Conservation (phyloP, 2,329 filamentous ascomycete genomes). For the Aspergillus hiratsukae region DNA sequence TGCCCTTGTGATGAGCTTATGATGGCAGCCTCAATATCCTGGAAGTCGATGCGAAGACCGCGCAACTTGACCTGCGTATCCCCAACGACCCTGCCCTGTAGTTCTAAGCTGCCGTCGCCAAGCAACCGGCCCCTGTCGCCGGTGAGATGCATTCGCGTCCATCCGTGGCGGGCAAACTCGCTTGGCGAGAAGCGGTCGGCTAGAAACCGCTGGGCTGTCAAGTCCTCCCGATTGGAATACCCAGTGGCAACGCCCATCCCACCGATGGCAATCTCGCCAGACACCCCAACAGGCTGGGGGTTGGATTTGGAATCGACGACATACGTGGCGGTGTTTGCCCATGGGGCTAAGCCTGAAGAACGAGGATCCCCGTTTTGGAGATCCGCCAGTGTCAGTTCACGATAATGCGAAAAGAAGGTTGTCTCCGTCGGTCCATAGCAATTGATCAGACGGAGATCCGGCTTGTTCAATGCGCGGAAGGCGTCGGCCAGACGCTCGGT, state of each 20-base stretch:
- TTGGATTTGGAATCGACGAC: constrained; percentile 34
- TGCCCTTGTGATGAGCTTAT: constrained; percentile 14
- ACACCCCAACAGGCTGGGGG: constrained; percentile 36
- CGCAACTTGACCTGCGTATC: constrained; percentile 19
- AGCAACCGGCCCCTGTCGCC: constrained; percentile 15
- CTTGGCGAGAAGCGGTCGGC: constrained; percentile 3
- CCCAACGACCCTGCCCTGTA: constrained; percentile 15
- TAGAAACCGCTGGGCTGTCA: constrained; percentile 7
- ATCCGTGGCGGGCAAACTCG: background rate
- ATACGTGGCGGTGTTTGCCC: constrained; percentile 16
- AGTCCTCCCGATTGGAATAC: constrained; percentile 17
- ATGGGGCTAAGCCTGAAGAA: constrained; percentile 14
- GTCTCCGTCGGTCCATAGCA: background rate
- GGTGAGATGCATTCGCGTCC: constrained; percentile 18
- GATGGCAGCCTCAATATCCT: constrained; percentile 37
- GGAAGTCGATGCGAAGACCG: constrained; percentile 38
- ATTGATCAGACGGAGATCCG: background rate
- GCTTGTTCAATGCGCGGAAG: background rate
- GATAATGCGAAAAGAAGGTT: background rate
- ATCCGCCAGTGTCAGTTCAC: too few species aligned
- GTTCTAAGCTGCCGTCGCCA: constrained; percentile 16
- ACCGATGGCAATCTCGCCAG: constrained; percentile 43
- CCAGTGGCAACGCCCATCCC: constrained; percentile 22
- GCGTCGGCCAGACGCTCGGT: background rate
- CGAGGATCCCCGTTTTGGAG: too few species aligned